Base-by-base conservation (phyloP, 2,329 filamentous ascomycete species). In the Pseudogymnoascus sp. region DNA sequence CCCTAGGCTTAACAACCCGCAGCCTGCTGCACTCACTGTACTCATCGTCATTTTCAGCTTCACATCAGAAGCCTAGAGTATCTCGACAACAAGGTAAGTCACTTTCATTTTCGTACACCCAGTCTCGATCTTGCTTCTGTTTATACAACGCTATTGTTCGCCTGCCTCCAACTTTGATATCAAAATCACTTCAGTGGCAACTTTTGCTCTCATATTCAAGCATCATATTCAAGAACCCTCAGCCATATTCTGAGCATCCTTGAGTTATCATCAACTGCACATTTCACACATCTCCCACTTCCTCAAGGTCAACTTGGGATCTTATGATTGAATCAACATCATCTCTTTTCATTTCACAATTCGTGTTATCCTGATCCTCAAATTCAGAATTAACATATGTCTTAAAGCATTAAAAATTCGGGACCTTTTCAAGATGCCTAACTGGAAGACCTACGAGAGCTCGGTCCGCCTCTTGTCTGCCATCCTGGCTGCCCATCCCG, bases 401-500 rank as follows among this genome's bases (percentile, higher is more conserved):
- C 1, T 8, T 33, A 57, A 6, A 57, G 50, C 15, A 57, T 21
- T 9, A 15, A n/a, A 6, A 33, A 13, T 28, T 17, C 50, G 4
- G 9, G 1, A 28, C 15, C 10, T 6, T 31, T 19, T 42, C 67
- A 74, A 17, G 1, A 84, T 84, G 82, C 76, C 81, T 3, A 86
- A 84, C 68, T 87, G 86, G 75, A 82, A 81, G 66, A 79, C 78
- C 1, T 86, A 84, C 71, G 84, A 87, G 72, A 78, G 82, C 0
- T 83, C 84, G 67, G 79, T 80, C 19, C 83, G 85, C 53, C 80
- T 88, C 36, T 76, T 87, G 2, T 81, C 83, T 1, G 85, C 85
- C 4, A 80, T 87, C 23, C 75, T 88, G 0, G 85, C 84, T 0
- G 82, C 83, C 2, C 79, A 83, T 62, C 80, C 80, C 0, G 76